Conservation (phyloP, 768 basidiomycete genomes). For the Chalciporus pseudorubinellus region DNA sequence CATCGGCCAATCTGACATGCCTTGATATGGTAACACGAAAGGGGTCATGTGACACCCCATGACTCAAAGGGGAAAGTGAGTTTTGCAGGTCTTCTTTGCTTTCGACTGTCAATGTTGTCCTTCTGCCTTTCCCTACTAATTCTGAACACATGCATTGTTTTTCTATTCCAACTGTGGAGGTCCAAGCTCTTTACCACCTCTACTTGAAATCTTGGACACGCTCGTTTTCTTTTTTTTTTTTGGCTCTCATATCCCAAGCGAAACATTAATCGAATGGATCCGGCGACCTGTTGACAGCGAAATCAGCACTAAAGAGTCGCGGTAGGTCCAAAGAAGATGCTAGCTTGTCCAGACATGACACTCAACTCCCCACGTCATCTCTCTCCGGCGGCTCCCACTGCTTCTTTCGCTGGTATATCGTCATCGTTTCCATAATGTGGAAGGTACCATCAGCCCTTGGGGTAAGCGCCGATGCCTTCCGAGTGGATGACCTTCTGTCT, state of each 20-base stretch:
- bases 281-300: not conserved
- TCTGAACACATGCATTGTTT: not conserved
- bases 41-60: not conserved
- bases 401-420: conserved; percentile 14
- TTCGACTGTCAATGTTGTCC: not conserved
- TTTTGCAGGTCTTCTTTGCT: not conserved
- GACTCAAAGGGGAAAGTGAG: not conserved
- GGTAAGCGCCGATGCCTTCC: not conserved
- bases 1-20: not conserved
- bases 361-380: not conserved
- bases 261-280: not conserved
- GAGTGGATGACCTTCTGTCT: not conserved
- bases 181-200: not conserved
- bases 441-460: conserved; percentile 3
- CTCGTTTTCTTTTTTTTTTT: not conserved
- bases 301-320: not conserved
- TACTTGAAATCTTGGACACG: not conserved
- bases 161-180: not conserved
- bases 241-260: not conserved
- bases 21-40: not conserved
- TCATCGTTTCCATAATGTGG: conserved; percentile 15
- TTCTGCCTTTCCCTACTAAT: not conserved
- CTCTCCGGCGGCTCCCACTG: not conserved
- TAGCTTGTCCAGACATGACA: not conserved
- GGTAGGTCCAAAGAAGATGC: not conserved